phyloP scores from a whole-genome alignment of 352 stramenopile genomes.

The Pythium graminicola region DNA sequence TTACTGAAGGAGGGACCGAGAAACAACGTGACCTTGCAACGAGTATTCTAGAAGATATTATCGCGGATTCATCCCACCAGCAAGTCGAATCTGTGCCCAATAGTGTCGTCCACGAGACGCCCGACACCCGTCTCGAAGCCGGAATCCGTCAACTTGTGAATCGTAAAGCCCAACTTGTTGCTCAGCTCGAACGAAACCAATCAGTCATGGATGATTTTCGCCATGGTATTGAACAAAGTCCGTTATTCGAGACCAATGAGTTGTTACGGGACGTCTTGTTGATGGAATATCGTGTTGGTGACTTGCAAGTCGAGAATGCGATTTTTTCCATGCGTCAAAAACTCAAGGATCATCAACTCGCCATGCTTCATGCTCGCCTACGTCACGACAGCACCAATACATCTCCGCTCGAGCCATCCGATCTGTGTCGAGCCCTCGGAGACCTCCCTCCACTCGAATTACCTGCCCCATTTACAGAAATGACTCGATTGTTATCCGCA shows the following conservation, averaged over 20 bases:
- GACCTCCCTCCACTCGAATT: not conserved
- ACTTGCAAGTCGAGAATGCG: conserved; percentile 90
- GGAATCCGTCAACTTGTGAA: conserved; percentile 10
- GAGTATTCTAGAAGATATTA: conserved; percentile 13
- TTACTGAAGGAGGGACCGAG: not conserved
- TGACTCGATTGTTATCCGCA: conserved; percentile 9
- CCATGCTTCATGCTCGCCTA: not conserved
- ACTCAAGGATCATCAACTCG: conserved; percentile 22
- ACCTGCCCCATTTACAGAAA: conserved; percentile 7
- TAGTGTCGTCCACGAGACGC: not conserved
- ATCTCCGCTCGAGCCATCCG: not conserved
- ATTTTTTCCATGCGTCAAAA: conserved; percentile 39
- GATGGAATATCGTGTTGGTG: conserved; percentile 84
- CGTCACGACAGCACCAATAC: not conserved
- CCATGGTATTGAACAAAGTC: conserved; percentile 37
- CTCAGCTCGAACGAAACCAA: conserved; percentile 30
- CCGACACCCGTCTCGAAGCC: conserved; percentile 2
- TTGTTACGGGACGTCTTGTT: conserved; percentile 56
- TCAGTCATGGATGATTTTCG: conserved; percentile 58
- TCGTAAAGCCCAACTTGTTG: conserved; percentile 22
- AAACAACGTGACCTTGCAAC: conserved; percentile 9
- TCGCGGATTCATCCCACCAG: not conserved
- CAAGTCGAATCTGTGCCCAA: not conserved
- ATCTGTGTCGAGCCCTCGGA: conserved; percentile 3
- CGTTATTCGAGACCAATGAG: conserved; percentile 36